These are phyloP conservation scores for Haematococcus sp. DNA, from an alignment of 139 green algal species.

Conservation along the genomic window DNA sequence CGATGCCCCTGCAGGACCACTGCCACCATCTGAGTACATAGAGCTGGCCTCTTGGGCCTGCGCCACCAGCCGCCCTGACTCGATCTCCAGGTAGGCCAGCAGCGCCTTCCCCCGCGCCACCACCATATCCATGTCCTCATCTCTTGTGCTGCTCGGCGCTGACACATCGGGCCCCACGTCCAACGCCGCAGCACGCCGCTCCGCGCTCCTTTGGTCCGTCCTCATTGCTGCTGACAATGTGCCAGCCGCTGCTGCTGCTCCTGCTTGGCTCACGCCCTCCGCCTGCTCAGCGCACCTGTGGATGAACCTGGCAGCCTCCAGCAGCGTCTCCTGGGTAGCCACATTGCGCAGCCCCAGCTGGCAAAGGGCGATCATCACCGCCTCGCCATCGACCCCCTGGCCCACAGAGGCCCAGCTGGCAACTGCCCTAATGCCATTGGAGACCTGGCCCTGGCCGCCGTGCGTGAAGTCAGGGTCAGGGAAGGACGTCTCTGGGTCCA, in stretches of 20 bases:
- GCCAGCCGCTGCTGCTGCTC: slow-evolving; percentile 4
- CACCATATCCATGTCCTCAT: slow-evolving; percentile 39
- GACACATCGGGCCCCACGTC: background rate
- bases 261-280: background rate
- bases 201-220: too few relatives aligned
- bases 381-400: too few relatives aligned
- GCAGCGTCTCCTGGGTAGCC: slow-evolving; percentile 41
- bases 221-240: too few relatives aligned
- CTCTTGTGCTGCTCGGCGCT: too few relatives aligned
- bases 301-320: slow-evolving; percentile 55
- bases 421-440: background rate
- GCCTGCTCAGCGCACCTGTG: slow-evolving; percentile 25
- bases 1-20: background rate
- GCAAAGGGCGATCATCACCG: slow-evolving; percentile 35
- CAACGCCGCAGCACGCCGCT: background rate
- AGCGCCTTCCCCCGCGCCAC: slow-evolving; percentile 54
- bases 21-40: background rate
- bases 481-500: slow-evolving; percentile 60
- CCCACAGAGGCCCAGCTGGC: too few relatives aligned
- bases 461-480: slow-evolving; percentile 6
- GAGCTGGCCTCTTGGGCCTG: background rate
- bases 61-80: slow-evolving; percentile 40
- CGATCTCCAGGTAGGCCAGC: slow-evolving; percentile 61
- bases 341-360: slow-evolving; percentile 55
- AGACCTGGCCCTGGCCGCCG: background rate